These are phyloP conservation scores for Hypholoma sublateritium DNA, from an alignment of 768 basidiomycete genomes.

Conservation along the genomic window DNA sequence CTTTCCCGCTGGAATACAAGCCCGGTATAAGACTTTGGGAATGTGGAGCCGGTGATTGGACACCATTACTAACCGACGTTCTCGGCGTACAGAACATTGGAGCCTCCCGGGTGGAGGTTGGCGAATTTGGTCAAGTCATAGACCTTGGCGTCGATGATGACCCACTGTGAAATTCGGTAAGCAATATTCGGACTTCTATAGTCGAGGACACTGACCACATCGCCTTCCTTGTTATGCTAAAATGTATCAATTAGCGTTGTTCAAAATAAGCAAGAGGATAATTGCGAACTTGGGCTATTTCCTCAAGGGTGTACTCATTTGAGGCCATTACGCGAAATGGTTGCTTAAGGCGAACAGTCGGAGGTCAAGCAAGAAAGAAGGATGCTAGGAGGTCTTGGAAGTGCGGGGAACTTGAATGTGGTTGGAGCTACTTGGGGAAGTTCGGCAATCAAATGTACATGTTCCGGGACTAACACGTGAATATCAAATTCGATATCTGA, in stretches of 20 bases:
- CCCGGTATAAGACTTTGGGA: neutral
- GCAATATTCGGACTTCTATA: neutral
- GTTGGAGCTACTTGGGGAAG: neutral
- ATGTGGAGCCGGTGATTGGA: neutral
- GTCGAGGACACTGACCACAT: slow-evolving; percentile 54
- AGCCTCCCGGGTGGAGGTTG: slow-evolving; percentile 81
- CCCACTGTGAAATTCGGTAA: slow-evolving; percentile 52
- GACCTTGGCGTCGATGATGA: slow-evolving; percentile 78
- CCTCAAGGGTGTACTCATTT: slow-evolving; percentile 49
- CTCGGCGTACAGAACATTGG: slow-evolving; percentile 66
- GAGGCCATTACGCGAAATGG: slow-evolving; percentile 15
- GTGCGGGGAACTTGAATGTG: neutral
- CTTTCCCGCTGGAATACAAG: slow-evolving; percentile 49
- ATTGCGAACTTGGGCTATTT: slow-evolving; percentile 62
- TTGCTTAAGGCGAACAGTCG: neutral
- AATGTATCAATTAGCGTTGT: neutral
- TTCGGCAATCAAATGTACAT: no score
- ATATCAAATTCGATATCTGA: slow-evolving; percentile 1
- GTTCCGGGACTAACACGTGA: slow-evolving; percentile 3
- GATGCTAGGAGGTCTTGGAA: neutral
- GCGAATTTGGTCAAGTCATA: slow-evolving; percentile 83
- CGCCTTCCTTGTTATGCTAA: slow-evolving; percentile 86
- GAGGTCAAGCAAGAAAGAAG: neutral
- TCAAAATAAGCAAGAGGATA: neutral
- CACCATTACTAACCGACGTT: slow-evolving; percentile 53